phyloP scores from a whole-genome alignment of 73 alveolate genomes.

The Paramecium caudatum region DNA sequence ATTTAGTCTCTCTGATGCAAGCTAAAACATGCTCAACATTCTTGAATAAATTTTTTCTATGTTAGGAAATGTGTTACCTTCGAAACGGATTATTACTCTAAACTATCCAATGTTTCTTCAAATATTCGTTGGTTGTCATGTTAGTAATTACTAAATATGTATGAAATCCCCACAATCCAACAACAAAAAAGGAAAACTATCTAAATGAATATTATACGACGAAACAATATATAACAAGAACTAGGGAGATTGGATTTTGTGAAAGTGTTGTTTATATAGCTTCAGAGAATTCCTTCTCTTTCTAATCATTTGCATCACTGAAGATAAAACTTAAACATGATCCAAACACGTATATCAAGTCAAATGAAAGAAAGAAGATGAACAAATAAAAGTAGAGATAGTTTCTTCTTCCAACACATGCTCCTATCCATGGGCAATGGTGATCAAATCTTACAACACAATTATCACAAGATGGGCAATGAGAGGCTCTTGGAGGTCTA shows the following conservation, averaged over 20 bases:
- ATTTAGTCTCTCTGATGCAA: conserved; percentile 60
- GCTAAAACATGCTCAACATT: conserved; percentile 29
- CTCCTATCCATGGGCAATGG: conserved; percentile 97
- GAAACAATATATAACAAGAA: conserved; percentile 64
- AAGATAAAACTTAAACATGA: conserved; percentile 23
- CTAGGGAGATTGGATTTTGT: conserved; percentile 53
- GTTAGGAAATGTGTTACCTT: conserved; percentile 11
- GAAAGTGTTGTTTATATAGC: not conserved
- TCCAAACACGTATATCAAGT: conserved; percentile 39
- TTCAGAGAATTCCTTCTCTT: not conserved
- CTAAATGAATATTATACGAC: not conserved
- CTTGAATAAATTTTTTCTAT: conserved; percentile 49
- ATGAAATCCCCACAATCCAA: conserved; percentile 78
- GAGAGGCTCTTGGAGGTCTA: conserved; percentile 96
- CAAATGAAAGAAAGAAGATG: conserved; percentile 30
- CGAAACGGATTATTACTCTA: conserved; percentile 66
- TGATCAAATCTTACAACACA: conserved; percentile 96
- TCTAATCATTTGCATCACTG: not conserved
- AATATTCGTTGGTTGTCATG: conserved; percentile 81
- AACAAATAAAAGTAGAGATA: conserved; percentile 84
- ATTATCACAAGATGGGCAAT: conserved; percentile 94
- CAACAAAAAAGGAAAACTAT: conserved; percentile 78
- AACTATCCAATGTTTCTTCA: conserved; percentile 73
- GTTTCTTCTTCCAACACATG: conserved; percentile 95
- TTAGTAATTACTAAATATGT: conserved; percentile 71